Base-by-base conservation (phyloP, 2,329 filamentous ascomycete genomes). In the Cladosporium sp. region DNA sequence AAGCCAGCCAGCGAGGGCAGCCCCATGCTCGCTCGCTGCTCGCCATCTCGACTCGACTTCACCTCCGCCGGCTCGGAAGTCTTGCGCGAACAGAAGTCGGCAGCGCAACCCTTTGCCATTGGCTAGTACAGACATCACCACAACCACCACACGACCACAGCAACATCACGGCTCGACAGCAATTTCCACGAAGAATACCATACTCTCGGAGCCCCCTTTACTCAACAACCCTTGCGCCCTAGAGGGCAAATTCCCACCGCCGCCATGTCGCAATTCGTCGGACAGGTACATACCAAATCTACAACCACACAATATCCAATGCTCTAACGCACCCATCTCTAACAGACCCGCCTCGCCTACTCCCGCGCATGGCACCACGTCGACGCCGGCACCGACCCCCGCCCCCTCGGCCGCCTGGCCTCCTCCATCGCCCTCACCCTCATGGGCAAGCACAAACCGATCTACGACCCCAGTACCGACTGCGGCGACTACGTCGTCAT, bases 381-480 rank as follows among this genome's bases (percentile, higher is more conserved):
- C 85, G 79, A 95, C 84, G 80, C 92, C 81, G 75, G 84, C 83
- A 71, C 89, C 80, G 78, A 86, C 72, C 77, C 84, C 0, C 92
- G 93, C 15, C 89, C 92, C n/a, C 90, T 97, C 49, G 94, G 94
- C 72, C 92, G 94, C 51, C 86, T 97, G 61, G 94, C 94, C 68
- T 92, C 90, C 63, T 88, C 90, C 69, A 97, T 97, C 79, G 94
- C 93, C 68, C 84, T 90, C 64, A 85, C 92, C 68, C 88, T 97
- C 62, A 97, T 98, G 93, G 95, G 95, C 82, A 99, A 99, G 85
- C 91, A 99, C 86, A 99, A 99, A 83, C 95, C 95, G 26, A 97
- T 95, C 79, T 99, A 89, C 83, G 92, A 98, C 81, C 95, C 95
- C 1, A 97, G 93, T 26, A 97, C 93, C 68, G 95, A 99, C 85